These are phyloP conservation scores for Stachybotrys elegans DNA, from an alignment of 2,329 filamentous ascomycete species.

Conservation along the genomic window DNA sequence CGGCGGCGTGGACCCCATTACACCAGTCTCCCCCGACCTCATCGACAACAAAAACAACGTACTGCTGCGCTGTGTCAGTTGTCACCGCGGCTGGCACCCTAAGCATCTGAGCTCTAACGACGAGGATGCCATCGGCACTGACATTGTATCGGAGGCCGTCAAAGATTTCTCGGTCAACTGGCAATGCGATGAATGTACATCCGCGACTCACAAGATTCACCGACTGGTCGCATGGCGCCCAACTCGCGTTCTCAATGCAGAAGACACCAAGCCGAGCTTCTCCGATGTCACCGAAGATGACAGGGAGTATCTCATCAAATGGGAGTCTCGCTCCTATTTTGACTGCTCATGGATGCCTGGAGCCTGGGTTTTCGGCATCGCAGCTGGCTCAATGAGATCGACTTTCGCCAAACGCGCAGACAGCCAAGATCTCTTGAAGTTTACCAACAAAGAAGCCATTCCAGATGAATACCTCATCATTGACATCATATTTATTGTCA, in stretches of 20 bases:
- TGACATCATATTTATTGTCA: conserved; percentile 84
- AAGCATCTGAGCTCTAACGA: conserved; percentile 65
- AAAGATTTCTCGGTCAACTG: conserved; percentile 70
- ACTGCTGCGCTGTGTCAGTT: conserved; percentile 76
- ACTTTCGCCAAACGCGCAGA: conserved; percentile 70
- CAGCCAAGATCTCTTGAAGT: conserved; percentile 53
- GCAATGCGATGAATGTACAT: conserved; percentile 74
- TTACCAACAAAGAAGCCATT: conserved; percentile 72
- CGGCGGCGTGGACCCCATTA: conserved; percentile 70
- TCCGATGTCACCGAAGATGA: conserved; percentile 55
- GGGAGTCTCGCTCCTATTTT: conserved; percentile 75
- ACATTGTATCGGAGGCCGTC: conserved; percentile 46
- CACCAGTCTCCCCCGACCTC: conserved; percentile 52
- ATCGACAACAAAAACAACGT: conserved; percentile 73
- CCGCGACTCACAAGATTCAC: conserved; percentile 62
- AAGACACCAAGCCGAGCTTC: conserved; percentile 11
- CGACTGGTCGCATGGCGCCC: conserved; percentile 88
- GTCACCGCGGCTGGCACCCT: conserved; percentile 76
- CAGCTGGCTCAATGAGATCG: conserved; percentile 57
- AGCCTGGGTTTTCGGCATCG: conserved; percentile 77
- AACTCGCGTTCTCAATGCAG: conserved; percentile 19
- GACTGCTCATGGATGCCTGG: conserved; percentile 85
- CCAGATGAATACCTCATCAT: conserved; percentile 80
- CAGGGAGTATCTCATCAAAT: conserved; percentile 93
- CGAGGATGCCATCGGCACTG: conserved; percentile 25